These are phyloP conservation scores for Cryptomeria japonica DNA, from an alignment of 75 land plant species.

Conservation along the genomic window DNA sequence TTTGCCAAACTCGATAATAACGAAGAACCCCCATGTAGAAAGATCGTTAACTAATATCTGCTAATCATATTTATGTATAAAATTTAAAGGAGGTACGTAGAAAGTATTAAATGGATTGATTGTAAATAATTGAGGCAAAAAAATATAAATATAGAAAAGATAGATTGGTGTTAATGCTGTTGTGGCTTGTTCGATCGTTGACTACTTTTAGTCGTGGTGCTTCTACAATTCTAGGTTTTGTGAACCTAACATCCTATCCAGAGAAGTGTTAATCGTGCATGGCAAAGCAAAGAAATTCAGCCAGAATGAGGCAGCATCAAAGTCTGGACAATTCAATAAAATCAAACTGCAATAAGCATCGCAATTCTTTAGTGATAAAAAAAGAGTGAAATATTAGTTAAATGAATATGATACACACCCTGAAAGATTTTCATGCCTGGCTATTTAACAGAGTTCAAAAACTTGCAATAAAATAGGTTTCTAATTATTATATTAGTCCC, in stretches of 20 bases:
- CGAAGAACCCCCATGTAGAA: too few relatives aligned
- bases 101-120: too few relatives aligned
- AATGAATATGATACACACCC: neutral
- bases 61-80: too few relatives aligned
- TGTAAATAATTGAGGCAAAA: neutral
- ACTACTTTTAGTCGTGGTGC: too few relatives aligned
- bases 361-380: too few relatives aligned
- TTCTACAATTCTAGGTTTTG: neutral
- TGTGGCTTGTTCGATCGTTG: too few relatives aligned
- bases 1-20: too few relatives aligned
- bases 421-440: neutral
- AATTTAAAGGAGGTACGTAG: too few relatives aligned
- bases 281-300: neutral
- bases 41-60: neutral
- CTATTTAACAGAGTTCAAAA: neutral
- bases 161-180: neutral
- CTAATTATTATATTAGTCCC: neutral
- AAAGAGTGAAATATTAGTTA: too few relatives aligned
- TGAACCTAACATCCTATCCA: neutral
- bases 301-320: neutral
- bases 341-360: neutral
- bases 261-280: neutral
- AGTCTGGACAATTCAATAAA: neutral
- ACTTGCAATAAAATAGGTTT: neutral
- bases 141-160: neutral